phyloP scores from a whole-genome alignment of 805 yeast genomes.

The Candida succiphila region DNA sequence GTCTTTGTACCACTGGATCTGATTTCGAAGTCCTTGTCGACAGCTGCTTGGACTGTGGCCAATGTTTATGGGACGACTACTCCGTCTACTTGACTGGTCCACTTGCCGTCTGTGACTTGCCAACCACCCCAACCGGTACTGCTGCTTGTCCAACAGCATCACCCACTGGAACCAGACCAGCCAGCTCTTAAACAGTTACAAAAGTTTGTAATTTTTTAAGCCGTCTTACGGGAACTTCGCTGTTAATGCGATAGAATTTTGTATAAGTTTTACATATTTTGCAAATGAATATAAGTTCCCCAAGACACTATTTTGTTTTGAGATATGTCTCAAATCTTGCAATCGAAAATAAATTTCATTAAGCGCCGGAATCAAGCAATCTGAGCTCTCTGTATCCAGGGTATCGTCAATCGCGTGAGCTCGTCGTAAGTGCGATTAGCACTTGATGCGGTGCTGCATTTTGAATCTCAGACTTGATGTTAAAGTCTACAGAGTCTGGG shows the following conservation, averaged over 20 bases:
- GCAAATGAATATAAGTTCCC: too few relatives aligned
- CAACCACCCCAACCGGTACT: conserved; percentile 9
- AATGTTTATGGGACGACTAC: conserved; percentile 27
- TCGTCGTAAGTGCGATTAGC: too few relatives aligned
- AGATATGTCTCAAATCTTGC: too few relatives aligned
- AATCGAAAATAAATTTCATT: too few relatives aligned
- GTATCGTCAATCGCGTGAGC: too few relatives aligned
- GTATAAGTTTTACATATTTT: background rate
- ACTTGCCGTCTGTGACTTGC: conserved; percentile 5
- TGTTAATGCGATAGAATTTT: background rate
- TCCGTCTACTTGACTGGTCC: conserved; percentile 14
- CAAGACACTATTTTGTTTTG: too few relatives aligned
- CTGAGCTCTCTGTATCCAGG: too few relatives aligned
- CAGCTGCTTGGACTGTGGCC: conserved; percentile 26
- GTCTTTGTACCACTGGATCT: conserved; percentile 9
- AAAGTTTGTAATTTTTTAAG: background rate
- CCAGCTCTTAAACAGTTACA: background rate
- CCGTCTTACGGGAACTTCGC: background rate
- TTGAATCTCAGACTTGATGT: too few relatives aligned
- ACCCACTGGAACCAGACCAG: background rate
- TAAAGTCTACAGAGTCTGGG: too few relatives aligned
- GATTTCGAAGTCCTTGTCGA: conserved; percentile 16
- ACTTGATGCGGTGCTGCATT: too few relatives aligned
- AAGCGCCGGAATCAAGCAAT: too few relatives aligned
- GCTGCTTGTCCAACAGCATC: too few relatives aligned